A percentile compares a stretch with the other conserved stretches of the same genome.
Conservation (phyloP, 345 rosid genomes). For the Moricandia moricandioides region DNA sequence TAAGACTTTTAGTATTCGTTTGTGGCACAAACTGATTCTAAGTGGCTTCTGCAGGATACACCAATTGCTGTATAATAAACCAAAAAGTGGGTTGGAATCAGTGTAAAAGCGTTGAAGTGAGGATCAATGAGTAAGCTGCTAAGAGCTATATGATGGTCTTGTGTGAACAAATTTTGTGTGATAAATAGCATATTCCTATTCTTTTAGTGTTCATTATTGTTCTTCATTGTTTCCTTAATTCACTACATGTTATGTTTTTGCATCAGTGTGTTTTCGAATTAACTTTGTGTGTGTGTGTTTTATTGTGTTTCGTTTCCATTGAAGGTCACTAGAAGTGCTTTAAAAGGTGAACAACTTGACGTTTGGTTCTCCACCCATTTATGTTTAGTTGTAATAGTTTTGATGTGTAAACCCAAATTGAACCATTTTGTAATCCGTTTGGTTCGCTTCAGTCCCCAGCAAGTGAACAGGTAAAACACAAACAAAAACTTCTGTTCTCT, state of each 20-base stretch:
- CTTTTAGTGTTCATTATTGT: constrained; percentile 28
- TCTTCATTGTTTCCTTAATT: background rate
- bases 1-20: background rate
- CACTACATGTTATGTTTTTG: constrained; percentile 2
- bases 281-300: background rate
- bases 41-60: constrained; percentile 53
- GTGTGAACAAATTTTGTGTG: constrained; percentile 31
- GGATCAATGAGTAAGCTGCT: constrained; percentile 1
- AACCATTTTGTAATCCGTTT: no score
- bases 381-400: background rate
- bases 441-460: no score
- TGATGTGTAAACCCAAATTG: no score
- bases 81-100: background rate
- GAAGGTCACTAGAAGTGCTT: constrained; percentile 45
- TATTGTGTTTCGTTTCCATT: constrained; percentile 39
- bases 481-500: no score
- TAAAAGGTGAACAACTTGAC: background rate
- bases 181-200: constrained; percentile 20
- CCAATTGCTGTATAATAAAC: constrained; percentile 63
- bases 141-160: constrained; percentile 7
- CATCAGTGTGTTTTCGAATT: constrained; percentile 18
- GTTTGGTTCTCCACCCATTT: background rate
- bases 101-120: constrained; percentile 15
- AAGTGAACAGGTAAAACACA: no score
- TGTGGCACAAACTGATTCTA: background rate